Evolutionary conservation across 176 grass and related monocot genomes (phyloP).

Genomic region (Bothriochloa decipiens): DNA sequence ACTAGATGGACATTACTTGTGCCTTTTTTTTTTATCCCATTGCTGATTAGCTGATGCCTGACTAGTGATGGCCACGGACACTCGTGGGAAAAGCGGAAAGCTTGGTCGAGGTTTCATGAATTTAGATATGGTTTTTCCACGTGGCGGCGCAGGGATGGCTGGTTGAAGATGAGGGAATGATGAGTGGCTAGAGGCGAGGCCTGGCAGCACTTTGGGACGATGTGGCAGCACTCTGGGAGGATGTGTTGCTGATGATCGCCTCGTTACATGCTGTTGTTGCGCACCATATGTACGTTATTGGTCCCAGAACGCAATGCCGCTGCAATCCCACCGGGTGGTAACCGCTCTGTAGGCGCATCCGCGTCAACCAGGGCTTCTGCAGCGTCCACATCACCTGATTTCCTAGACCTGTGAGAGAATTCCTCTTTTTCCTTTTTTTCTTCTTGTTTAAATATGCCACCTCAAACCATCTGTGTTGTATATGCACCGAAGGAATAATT

Average conservation of each 20-base stretch:
- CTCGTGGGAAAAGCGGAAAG: conserved; percentile 72
- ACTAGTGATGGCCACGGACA: conserved; percentile 45
- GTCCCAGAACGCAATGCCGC: conserved; percentile 8
- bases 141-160: conserved; percentile 63
- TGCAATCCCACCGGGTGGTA: background rate
- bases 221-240: conserved; percentile 11
- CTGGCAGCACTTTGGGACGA: background rate
- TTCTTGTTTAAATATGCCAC: background rate
- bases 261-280: background rate
- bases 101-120: conserved; percentile 71
- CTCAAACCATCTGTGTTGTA: background rate
- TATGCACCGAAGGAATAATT: background rate
- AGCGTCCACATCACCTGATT: conserved; percentile 4
- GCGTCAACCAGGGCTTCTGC: background rate
- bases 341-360: conserved; percentile 8
- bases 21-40: background rate
- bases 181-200: conserved; percentile 37
- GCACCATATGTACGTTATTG: conserved; percentile 44
- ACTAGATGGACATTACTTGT: conserved; percentile 8
- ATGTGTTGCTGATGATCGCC: conserved; percentile 31
- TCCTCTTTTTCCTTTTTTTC: too few relatives aligned
- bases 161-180: conserved; percentile 80
- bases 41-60: conserved; percentile 23
- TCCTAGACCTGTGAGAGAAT: background rate
- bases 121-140: conserved; percentile 81